These are phyloP conservation scores for Globisporangium paddicum DNA, from an alignment of 352 stramenopile species.

Conservation along the genomic window DNA sequence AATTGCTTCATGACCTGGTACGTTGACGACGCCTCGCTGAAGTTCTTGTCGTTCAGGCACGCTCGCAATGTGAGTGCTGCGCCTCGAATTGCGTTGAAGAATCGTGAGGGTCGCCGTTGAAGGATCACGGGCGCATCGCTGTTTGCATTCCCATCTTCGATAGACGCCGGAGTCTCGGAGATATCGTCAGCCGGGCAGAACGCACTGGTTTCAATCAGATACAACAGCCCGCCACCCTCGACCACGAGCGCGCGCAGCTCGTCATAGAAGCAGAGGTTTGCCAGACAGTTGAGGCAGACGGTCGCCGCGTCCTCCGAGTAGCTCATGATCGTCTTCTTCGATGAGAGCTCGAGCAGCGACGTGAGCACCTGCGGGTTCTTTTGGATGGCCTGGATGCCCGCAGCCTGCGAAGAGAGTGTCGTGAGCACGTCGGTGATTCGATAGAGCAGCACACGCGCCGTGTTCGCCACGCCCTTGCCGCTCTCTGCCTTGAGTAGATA, in stretches of 20 bases:
- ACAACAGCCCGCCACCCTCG: slow-evolving; percentile 56
- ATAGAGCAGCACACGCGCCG: slow-evolving; percentile 60
- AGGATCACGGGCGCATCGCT: slow-evolving; percentile 15
- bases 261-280: slow-evolving; percentile 55
- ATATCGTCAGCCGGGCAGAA: slow-evolving; percentile 61
- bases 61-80: slow-evolving; percentile 53
- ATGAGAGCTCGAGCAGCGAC: slow-evolving; percentile 54
- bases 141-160: slow-evolving; percentile 20
- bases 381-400: slow-evolving; percentile 43
- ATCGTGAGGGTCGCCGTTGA: slow-evolving; percentile 32
- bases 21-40: slow-evolving; percentile 22
- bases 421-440: slow-evolving; percentile 64
- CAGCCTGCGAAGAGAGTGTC: slow-evolving; percentile 31
- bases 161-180: slow-evolving; percentile 12
- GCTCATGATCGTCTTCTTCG: slow-evolving; percentile 47
- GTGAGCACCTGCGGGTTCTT: slow-evolving; percentile 56
- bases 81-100: slow-evolving; percentile 46
- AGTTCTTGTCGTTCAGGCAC: slow-evolving; percentile 44
- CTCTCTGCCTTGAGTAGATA: slow-evolving; percentile 44
- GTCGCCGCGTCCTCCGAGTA: slow-evolving; percentile 54
- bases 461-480: slow-evolving; percentile 24
- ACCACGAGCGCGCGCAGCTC: slow-evolving; percentile 51
- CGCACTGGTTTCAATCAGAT: slow-evolving; percentile 56
- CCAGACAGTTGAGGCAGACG: slow-evolving; percentile 58
- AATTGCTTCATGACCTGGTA: slow-evolving; percentile 71